Evolutionary conservation across 1,284 basidiomycete genomes (phyloP).

Genomic region (Hemileia vastatrix): DNA sequence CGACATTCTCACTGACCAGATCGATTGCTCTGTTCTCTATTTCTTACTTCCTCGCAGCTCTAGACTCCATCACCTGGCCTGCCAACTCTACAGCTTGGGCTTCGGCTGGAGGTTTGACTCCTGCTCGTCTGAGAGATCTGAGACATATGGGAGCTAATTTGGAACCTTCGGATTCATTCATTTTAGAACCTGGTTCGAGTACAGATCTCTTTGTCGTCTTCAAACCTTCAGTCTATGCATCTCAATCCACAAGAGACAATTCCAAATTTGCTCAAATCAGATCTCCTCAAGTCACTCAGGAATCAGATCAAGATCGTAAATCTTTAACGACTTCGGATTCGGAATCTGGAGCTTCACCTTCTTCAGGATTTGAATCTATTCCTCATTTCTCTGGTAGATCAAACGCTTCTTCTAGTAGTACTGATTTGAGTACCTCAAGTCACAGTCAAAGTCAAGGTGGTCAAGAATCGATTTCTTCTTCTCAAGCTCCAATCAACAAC

Average conservation of each 20-base stretch:
- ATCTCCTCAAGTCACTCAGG: no score
- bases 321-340: no score
- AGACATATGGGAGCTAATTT: conserved; percentile 38
- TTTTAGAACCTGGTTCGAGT: conserved; percentile 30
- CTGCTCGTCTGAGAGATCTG: conserved; percentile 34
- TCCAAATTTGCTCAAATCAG: no score
- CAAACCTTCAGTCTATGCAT: conserved; percentile 29
- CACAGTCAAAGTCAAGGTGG: not conserved
- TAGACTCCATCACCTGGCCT: conserved; percentile 28
- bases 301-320: no score
- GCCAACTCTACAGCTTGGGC: conserved; percentile 38
- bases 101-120: conserved; percentile 32
- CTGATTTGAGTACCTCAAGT: not conserved
- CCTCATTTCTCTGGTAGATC: not conserved
- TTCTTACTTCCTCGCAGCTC: not conserved
- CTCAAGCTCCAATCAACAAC: not conserved
- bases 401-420: not conserved
- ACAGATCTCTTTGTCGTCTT: conserved; percentile 35
- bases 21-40: conserved; percentile 2
- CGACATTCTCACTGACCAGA: conserved; percentile 18
- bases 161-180: conserved; percentile 32
- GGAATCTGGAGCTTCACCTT: no score
- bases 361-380: no score
- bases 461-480: not conserved
- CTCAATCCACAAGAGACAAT: not conserved